These are phyloP conservation scores for Malus hybrid DNA, from an alignment of 331 rosid species.

Conservation along the genomic window DNA sequence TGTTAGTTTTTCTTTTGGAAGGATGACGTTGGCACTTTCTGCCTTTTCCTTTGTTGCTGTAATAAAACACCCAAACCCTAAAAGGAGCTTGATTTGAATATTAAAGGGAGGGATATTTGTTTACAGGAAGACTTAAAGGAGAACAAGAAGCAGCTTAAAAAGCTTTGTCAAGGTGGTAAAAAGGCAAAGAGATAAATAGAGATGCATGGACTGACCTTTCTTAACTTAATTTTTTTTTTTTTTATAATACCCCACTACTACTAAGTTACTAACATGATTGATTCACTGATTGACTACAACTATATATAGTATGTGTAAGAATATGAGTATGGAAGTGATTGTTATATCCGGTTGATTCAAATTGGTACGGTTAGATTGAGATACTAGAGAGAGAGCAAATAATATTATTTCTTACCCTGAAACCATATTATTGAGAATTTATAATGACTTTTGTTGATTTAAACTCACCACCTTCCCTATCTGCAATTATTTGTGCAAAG, in stretches of 20 bases:
- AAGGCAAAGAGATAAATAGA: neutral
- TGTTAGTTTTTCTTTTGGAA: slow-evolving; percentile 4
- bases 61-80: slow-evolving; percentile 63
- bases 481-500: slow-evolving; percentile 9
- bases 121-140: slow-evolving; percentile 2
- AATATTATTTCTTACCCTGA: no score
- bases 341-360: no score
- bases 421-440: no score
- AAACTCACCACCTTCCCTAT: neutral
- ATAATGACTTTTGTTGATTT: no score
- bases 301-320: neutral
- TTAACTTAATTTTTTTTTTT: neutral
- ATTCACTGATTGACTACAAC: slow-evolving; percentile 41
- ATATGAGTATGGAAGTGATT: neutral
- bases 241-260: slow-evolving; percentile 19
- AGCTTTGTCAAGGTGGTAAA: slow-evolving; percentile 2
- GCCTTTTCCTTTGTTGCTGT: slow-evolving; percentile 34
- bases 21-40: slow-evolving; percentile 33
- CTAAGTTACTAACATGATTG: slow-evolving; percentile 29
- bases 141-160: slow-evolving; percentile 21
- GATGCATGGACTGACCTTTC: slow-evolving; percentile 15
- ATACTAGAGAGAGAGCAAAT: no score
- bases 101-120: slow-evolving; percentile 12
- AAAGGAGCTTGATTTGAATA: slow-evolving; percentile 34
- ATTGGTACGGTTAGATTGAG: no score